These are phyloP conservation scores for Colletotrichum eremochloae DNA, from an alignment of 2,329 filamentous ascomycete genomes.

Conservation along the genomic window DNA sequence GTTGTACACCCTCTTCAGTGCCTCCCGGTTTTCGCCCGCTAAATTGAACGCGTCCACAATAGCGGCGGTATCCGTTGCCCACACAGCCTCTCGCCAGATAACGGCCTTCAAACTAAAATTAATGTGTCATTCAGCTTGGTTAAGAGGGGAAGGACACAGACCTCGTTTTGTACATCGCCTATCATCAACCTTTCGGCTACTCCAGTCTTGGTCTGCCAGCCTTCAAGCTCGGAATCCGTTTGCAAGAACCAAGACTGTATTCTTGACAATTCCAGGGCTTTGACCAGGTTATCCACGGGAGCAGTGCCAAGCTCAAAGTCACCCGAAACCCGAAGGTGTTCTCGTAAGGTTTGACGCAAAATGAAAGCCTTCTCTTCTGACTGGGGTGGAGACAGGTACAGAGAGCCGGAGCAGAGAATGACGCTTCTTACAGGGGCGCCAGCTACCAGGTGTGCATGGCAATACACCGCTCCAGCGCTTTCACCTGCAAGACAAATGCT, in stretches of 20 bases:
- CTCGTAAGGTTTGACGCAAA: background rate
- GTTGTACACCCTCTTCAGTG: slow-evolving; percentile 56
- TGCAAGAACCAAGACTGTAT: slow-evolving; percentile 59
- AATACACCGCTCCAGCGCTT: slow-evolving; percentile 60
- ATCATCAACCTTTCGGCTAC: slow-evolving; percentile 54
- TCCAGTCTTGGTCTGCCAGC: slow-evolving; percentile 53
- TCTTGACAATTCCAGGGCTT: slow-evolving; percentile 52
- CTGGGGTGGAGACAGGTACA: slow-evolving; percentile 58
- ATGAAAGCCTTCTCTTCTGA: slow-evolving; percentile 42
- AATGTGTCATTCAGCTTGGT: background rate
- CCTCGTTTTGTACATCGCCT: slow-evolving; percentile 59
- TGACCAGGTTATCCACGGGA: slow-evolving; percentile 49
- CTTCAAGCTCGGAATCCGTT: slow-evolving; percentile 51
- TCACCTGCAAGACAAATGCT: slow-evolving; percentile 59
- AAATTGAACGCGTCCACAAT: slow-evolving; percentile 53
- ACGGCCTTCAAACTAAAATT: slow-evolving; percentile 50
- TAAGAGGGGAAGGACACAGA: slow-evolving; percentile 34
- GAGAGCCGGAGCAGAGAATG: slow-evolving; percentile 57
- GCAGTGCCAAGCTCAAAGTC: slow-evolving; percentile 45
- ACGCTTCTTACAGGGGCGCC: slow-evolving; percentile 51
- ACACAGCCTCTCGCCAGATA: slow-evolving; percentile 60
- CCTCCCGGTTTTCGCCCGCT: slow-evolving; percentile 46
- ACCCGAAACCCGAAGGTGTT: background rate
- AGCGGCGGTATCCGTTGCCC: slow-evolving; percentile 49
- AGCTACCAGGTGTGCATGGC: slow-evolving; percentile 56